A percentile compares a stretch with the other conserved stretches of the same genome.
These are phyloP conservation scores for Fusarium sp. DNA, from an alignment of 2,329 filamentous ascomycete genomes.

Conservation along the genomic window DNA sequence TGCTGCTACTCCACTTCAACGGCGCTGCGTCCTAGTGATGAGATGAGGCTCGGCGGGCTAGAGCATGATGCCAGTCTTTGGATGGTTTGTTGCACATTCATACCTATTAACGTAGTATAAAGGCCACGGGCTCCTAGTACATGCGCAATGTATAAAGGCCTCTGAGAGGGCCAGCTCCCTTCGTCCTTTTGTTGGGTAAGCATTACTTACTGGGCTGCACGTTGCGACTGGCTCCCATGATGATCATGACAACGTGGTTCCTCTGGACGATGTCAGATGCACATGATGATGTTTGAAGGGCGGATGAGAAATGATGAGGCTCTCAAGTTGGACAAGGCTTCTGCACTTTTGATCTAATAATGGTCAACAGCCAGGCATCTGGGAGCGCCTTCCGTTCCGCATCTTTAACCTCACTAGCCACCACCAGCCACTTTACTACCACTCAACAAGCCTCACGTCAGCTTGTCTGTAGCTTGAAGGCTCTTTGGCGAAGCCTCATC, in stretches of 20 bases:
- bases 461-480: not conserved
- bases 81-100: constrained; percentile 20
- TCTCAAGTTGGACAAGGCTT: constrained; percentile 3
- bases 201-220: constrained; percentile 30
- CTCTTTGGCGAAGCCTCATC: not conserved
- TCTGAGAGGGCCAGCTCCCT: constrained; percentile 5
- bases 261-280: constrained; percentile 11
- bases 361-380: not conserved
- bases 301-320: not conserved
- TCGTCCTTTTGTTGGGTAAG: constrained; percentile 9
- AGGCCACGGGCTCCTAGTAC: constrained; percentile 5
- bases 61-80: constrained; percentile 29
- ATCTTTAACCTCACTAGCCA: not conserved
- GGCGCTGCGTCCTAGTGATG: constrained; percentile 22
- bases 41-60: constrained; percentile 40
- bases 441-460: not conserved
- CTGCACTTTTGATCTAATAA: not conserved
- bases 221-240: constrained; percentile 19
- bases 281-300: constrained; percentile 8
- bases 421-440: not conserved
- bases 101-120: constrained; percentile 1
- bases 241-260: constrained; percentile 29
- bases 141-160: constrained; percentile 32
- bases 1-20: constrained; percentile 25
- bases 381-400: not conserved